Conservation (phyloP, 192 early-diverging fungal genomes). For the Lunasporangiospora selenospora region DNA sequence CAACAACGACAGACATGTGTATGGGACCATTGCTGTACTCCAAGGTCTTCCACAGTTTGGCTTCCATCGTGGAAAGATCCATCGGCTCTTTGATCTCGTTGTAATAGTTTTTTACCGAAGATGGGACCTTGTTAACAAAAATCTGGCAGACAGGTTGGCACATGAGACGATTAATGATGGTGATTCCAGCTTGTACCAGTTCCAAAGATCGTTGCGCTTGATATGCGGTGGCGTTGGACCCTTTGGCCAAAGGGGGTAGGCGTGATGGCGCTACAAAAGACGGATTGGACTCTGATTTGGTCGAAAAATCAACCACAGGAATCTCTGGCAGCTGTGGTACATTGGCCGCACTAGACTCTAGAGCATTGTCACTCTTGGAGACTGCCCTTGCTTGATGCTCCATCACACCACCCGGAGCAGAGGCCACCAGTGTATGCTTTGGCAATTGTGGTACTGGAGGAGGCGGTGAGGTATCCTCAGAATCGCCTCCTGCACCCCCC, state of each 20-base stretch:
- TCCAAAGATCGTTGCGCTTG: constrained; percentile 6
- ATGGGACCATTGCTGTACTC: not conserved
- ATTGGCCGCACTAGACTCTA: too few species aligned
- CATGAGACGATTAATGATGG: constrained; percentile 20
- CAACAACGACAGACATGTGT: constrained; percentile 1
- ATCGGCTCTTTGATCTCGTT: constrained; percentile 53
- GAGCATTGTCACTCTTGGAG: too few species aligned
- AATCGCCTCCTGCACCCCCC: constrained; percentile 1
- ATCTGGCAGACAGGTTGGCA: constrained; percentile 16
- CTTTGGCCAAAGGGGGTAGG: too few species aligned
- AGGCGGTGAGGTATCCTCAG: not conserved
- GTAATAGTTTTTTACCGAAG: constrained; percentile 45
- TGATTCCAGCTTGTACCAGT: constrained; percentile 22
- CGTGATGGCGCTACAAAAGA: too few species aligned
- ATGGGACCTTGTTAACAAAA: constrained; percentile 47
- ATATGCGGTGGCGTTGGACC: too few species aligned
- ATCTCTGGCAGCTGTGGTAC: too few species aligned
- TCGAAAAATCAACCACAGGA: too few species aligned
- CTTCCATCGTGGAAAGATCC: constrained; percentile 54
- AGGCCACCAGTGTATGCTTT: too few species aligned
- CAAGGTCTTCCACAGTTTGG: constrained; percentile 50
- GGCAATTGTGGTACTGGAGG: not conserved
- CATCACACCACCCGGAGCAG: too few species aligned
- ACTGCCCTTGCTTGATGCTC: too few species aligned
- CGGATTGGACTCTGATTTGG: too few species aligned